phyloP scores from a whole-genome alignment of 1,284 basidiomycete genomes.

The Rhodotorula sp. region DNA sequence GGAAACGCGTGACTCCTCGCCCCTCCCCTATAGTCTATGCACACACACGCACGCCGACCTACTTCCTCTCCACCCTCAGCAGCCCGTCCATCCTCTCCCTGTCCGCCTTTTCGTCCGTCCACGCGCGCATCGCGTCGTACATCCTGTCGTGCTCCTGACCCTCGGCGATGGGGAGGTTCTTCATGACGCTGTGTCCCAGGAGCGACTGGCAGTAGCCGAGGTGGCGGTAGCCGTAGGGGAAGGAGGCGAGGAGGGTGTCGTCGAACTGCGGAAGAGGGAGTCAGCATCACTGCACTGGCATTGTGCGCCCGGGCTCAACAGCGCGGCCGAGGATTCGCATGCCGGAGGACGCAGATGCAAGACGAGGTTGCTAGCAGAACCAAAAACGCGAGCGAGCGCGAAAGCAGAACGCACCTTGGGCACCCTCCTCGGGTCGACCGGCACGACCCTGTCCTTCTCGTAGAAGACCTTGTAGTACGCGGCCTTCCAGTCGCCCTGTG shows the following conservation, averaged over 20 bases:
- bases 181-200: not conserved
- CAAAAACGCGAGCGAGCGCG: not conserved
- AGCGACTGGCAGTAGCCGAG: slow-evolving; percentile 7
- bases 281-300: too few relatives aligned
- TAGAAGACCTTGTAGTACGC: not conserved
- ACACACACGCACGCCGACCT: not conserved
- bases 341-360: too few relatives aligned
- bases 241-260: not conserved
- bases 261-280: not conserved
- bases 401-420: not conserved
- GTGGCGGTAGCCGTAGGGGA: slow-evolving; percentile 7
- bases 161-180: not conserved
- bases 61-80: not conserved
- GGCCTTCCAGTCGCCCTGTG: not conserved
- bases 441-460: not conserved
- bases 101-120: not conserved
- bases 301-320: too few relatives aligned
- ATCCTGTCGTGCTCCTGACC: not conserved
- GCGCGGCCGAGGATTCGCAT: too few relatives aligned
- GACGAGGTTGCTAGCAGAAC: too few relatives aligned
- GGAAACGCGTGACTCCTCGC: too few relatives aligned
- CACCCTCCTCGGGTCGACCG: not conserved
- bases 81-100: not conserved
- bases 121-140: not conserved
- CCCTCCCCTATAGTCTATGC: too few relatives aligned